These are phyloP conservation scores for Ceratocystis cubensis DNA, from an alignment of 2,329 filamentous ascomycete species.

Conservation along the genomic window DNA sequence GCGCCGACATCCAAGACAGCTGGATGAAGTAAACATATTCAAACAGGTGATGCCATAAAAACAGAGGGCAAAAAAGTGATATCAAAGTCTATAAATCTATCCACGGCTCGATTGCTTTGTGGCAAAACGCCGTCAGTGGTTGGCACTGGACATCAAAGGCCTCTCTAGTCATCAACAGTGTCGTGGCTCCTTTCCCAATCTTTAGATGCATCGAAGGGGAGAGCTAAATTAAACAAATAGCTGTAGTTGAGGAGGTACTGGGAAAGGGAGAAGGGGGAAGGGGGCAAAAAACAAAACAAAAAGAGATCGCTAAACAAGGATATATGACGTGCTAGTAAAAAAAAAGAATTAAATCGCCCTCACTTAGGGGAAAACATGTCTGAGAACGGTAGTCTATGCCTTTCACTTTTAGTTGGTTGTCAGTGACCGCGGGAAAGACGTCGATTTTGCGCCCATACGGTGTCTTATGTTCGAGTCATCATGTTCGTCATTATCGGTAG, in stretches of 20 bases:
- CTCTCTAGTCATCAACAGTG: neutral
- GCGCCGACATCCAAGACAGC: neutral
- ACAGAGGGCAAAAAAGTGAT: neutral
- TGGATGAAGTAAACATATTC: neutral
- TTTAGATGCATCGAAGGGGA: neutral
- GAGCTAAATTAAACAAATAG: neutral
- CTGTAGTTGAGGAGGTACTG: neutral
- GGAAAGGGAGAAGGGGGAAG: too few species aligned
- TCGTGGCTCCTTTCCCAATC: slow-evolving; percentile 10
- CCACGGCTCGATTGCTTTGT: neutral
- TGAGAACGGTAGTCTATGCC: neutral
- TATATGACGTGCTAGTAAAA: slow-evolving; percentile 10
- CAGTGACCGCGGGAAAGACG: slow-evolving; percentile 12
- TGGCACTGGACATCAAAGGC: neutral
- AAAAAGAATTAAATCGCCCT: slow-evolving; percentile 6
- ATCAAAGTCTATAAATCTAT: slow-evolving; percentile 12
- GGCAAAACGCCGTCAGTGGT: neutral
- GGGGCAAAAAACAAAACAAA: neutral
- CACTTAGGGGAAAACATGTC: neutral
- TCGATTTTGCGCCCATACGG: neutral
- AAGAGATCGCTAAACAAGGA: slow-evolving; percentile 1
- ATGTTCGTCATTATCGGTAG: slow-evolving; percentile 16
- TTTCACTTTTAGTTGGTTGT: slow-evolving; percentile 11
- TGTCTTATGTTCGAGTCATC: slow-evolving; percentile 5
- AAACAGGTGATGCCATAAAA: neutral